These are phyloP conservation scores for Nigrospora sphaerica DNA, from an alignment of 2,329 filamentous ascomycete genomes.

Conservation along the genomic window DNA sequence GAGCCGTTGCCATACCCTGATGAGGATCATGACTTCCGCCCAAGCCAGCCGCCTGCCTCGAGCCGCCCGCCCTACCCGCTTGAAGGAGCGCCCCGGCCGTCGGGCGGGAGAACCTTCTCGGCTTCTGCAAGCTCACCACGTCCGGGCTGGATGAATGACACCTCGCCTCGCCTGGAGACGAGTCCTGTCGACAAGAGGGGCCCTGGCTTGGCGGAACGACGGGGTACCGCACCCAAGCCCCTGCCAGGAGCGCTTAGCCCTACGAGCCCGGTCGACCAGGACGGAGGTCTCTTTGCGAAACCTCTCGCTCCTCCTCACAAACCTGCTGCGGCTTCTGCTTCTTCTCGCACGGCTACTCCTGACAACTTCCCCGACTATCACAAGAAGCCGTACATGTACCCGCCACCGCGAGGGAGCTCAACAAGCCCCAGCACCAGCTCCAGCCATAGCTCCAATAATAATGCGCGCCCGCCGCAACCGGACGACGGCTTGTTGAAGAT, in stretches of 20 bases:
- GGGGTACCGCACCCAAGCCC: constrained; percentile 74
- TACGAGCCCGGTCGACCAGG: constrained; percentile 67
- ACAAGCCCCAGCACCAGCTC: constrained; percentile 21
- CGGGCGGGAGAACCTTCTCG: constrained; percentile 24
- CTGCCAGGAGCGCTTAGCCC: constrained; percentile 61
- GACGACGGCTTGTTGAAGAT: constrained; percentile 27
- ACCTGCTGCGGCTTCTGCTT: constrained; percentile 20
- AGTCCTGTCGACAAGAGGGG: constrained; percentile 49
- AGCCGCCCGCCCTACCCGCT: constrained; percentile 35
- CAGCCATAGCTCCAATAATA: constrained; percentile 23
- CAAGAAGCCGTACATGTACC: constrained; percentile 49
- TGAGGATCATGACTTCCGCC: constrained; percentile 46
- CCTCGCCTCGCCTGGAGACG: constrained; percentile 46
- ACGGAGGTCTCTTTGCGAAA: constrained; percentile 73
- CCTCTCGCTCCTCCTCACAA: constrained; percentile 41
- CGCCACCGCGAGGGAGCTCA: constrained; percentile 40
- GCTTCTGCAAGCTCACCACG: constrained; percentile 23
- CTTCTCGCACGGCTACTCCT: constrained; percentile 14
- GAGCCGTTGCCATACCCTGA: constrained; percentile 66
- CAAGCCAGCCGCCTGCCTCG: constrained; percentile 31
- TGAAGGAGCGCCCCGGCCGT: constrained; percentile 25
- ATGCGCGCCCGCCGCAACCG: constrained; percentile 19
- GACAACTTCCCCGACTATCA: constrained; percentile 43
- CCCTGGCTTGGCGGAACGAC: constrained; percentile 68
- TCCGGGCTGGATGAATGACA: constrained; percentile 39